These are phyloP conservation scores for Zygoascus biomembranicola DNA, from an alignment of 805 yeast species.

Conservation along the genomic window DNA sequence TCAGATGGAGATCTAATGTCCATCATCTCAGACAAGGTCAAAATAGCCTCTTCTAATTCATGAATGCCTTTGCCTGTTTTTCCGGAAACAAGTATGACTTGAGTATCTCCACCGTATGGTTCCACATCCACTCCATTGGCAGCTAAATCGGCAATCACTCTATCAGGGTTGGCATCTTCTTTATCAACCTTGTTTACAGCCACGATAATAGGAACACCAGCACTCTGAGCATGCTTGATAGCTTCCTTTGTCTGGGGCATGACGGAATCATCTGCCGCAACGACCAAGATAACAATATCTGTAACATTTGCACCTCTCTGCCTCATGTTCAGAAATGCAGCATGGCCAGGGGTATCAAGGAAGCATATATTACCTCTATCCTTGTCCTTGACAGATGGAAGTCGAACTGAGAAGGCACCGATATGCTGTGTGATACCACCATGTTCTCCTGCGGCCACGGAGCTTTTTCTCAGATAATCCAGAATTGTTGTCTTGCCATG, in stretches of 20 bases:
- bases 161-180: conserved; percentile 64
- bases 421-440: conserved; percentile 98
- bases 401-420: conserved; percentile 88
- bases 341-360: conserved; percentile 96
- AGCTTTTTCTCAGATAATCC: conserved; percentile 76
- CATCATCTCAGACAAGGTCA: conserved; percentile 73
- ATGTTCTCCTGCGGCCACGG: conserved; percentile 74
- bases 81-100: conserved; percentile 80
- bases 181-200: conserved; percentile 91
- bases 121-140: conserved; percentile 76
- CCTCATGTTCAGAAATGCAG: conserved; percentile 92
- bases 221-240: conserved; percentile 78
- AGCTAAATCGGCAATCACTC: conserved; percentile 70
- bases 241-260: conserved; percentile 98
- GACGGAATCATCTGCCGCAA: conserved; percentile 95
- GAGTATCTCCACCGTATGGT: conserved; percentile 92
- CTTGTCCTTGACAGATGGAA: conserved; percentile 49
- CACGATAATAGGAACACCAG: conserved; percentile 77
- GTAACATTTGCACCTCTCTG: conserved; percentile 94
- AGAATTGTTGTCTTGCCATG: conserved; percentile 95
- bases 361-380: conserved; percentile 53
- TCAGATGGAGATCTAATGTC: conserved; percentile 57
- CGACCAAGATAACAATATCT: conserved; percentile 85
- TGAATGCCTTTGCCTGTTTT: conserved; percentile 87
- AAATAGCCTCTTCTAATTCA: conserved; percentile 78